Evolutionary conservation across 1,139 yeast genomes (phyloP), one percentile per base, ranked within the genome.

Genomic region (Geotrichum candidum): DNA sequence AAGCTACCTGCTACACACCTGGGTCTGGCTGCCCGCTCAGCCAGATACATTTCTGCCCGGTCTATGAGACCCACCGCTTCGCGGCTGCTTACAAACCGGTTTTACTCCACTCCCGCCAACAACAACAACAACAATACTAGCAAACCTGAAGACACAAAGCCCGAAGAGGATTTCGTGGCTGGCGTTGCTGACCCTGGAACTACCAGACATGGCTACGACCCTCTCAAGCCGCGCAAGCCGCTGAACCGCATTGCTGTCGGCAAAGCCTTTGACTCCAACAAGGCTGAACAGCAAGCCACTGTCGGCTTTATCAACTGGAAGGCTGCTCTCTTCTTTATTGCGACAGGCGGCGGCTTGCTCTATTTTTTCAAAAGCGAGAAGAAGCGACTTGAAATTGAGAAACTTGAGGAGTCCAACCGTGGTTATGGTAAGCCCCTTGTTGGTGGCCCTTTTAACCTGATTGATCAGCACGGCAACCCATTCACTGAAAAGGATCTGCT

Each of bases 351-450:
- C 53, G 86, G 80, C 0, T 77, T 87, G 61, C 86, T 91, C 5
- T 86, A 78, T 71, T 84, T 84, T 75, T 90, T 91, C 75, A 79
- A 82, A 59, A 76, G 77, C 56, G 96, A 90, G 71, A 90, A 89
- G 78, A 84, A 85, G 72, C 83, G 90, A 72, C 73, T 91, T 58
- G 83, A 86, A 66, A 77, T 85, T 51, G 89, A 90, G 71, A 69
- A 84, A 67, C 90, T 87, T 70, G 94, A 90, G 33, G 96, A 90
- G 69, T 83, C 87, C 55, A 90, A 89, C 71, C 82, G 92, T 73
- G 94, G 96, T 22, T 82, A 88, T 69, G 99, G 99, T 22, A 90
- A 87, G 72, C 97, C 99, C 2, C 80, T 89, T 57, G 88, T 94
- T 63, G 99, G 99, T 23, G 99, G 99, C 0, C 87, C 91, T 6